Evolutionary conservation across 2,329 filamentous ascomycete genomes (phyloP).

Genomic region (Colletotrichum lentis): DNA sequence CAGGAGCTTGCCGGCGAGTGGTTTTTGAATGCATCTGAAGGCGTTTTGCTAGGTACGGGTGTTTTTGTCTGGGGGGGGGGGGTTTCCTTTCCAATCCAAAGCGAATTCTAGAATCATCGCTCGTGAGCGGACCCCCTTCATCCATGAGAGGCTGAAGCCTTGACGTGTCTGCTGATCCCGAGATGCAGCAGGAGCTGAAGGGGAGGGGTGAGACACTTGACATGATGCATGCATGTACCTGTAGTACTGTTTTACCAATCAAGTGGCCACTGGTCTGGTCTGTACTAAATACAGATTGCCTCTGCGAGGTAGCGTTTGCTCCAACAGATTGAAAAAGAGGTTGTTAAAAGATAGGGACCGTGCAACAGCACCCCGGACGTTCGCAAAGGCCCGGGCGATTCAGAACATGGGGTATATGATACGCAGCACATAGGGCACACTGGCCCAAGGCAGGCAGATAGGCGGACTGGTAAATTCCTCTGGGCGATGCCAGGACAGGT

Average conservation of each 20-base stretch:
- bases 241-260: neutral
- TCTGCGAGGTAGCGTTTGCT: neutral
- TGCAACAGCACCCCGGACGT: slow-evolving; percentile 15
- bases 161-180: neutral
- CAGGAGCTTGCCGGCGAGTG: neutral
- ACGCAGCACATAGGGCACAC: neutral
- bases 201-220: neutral
- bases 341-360: slow-evolving; percentile 25
- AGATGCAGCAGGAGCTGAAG: neutral
- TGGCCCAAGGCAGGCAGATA: neutral
- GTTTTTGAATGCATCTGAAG: slow-evolving; percentile 6
- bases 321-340: neutral
- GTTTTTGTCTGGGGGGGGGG: too few species aligned
- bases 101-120: slow-evolving; percentile 1
- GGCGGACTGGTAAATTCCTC: neutral
- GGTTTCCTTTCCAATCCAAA: too few species aligned
- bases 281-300: neutral
- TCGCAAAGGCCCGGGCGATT: neutral
- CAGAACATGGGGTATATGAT: slow-evolving; percentile 13
- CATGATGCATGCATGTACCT: neutral
- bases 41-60: too few species aligned
- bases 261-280: neutral
- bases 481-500: neutral
- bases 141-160: neutral
- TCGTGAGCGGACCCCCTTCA: neutral